Evolutionary conservation across 169 alveolate genomes (phyloP).

Genomic region (Cryptosporidium muris): DNA sequence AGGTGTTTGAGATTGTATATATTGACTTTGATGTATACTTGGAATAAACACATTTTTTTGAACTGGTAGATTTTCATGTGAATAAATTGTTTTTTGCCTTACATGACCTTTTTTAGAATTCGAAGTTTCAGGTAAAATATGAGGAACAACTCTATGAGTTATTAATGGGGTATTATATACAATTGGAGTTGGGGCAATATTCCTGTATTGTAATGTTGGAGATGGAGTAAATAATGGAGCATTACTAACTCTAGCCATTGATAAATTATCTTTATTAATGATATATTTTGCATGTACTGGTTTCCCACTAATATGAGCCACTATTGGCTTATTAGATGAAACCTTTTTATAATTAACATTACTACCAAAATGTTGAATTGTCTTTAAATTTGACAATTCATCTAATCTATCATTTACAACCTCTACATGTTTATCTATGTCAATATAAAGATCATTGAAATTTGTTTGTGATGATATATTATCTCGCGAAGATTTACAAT

Average conservation of each 20-base stretch:
- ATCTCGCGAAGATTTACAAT: neutral
- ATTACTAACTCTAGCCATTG: neutral
- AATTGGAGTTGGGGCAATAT: conserved; percentile 24
- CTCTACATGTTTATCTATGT: too few relatives aligned
- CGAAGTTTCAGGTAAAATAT: neutral
- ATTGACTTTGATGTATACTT: conserved; percentile 1
- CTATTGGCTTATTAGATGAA: conserved; percentile 7
- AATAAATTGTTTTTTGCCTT: conserved; percentile 12
- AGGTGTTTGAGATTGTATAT: conserved; percentile 48
- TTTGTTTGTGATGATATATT: too few relatives aligned
- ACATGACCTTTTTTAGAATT: conserved; percentile 1
- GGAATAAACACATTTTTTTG: neutral
- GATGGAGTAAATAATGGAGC: conserved; percentile 22
- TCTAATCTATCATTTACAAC: too few relatives aligned
- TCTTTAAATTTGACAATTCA: too few relatives aligned
- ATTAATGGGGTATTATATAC: conserved; percentile 52
- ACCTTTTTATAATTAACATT: too few relatives aligned
- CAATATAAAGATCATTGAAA: too few relatives aligned
- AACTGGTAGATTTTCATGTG: neutral
- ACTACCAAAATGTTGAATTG: too few relatives aligned
- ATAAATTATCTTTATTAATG: conserved; percentile 1
- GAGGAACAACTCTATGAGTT: conserved; percentile 52
- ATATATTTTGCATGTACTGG: conserved; percentile 65
- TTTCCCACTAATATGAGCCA: conserved; percentile 61
- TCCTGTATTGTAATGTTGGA: conserved; percentile 11